Base-by-base conservation (phyloP, 768 basidiomycete genomes). In the Kwoniella europaea region DNA sequence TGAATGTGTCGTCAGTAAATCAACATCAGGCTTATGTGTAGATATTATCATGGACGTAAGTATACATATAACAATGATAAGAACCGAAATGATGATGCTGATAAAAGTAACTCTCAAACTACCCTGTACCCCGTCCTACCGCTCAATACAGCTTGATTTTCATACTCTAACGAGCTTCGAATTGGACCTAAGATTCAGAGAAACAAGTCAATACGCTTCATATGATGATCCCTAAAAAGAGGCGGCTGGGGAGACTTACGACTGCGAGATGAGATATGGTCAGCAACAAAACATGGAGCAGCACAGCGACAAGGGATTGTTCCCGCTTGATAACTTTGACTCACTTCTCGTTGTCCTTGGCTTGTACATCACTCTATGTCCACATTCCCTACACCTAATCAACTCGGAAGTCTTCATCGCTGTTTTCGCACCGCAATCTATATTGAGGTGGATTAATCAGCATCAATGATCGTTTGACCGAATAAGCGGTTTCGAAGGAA, bases 331-430 rank as follows among this genome's bases (percentile, higher is more conserved):
- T 0, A 5, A 12, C 5, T 1, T 54, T 6, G 41, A 83, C 94
- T 82, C 77, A 98, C 96, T 95, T 87, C 93, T 87, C 80, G 88
- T 92, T 24, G 94, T 96, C 78, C 96, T 86, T 84, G 95, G 97
- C 86, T 98, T 98, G 85, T 97, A 98, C 93, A 98, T 94, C 82
- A 98, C 96, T 63, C 96, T 90, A 84, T 98, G 96, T 3, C 96
- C 96, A 79, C 96, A 98, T 81, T 98, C 94, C 75, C 92, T 88
- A 85, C 96, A 98, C 67, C 96, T 91, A 74, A 98, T 95, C 54
- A 93, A 93, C 82, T 98, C 96, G 69, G 93, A 87, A 9, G 92
- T 87, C 84, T 90, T 91, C 82, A 98, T 94, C 80, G 92, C 91
- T 83, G 95, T 97, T 85, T 91, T 91, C 1, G 91, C 91, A 71